Percentiles rank a stretch among this genome's conserved stretches.
These are phyloP conservation scores for Lycium ferocissimum DNA, from an alignment of 257 asterid species.

Conservation along the genomic window DNA sequence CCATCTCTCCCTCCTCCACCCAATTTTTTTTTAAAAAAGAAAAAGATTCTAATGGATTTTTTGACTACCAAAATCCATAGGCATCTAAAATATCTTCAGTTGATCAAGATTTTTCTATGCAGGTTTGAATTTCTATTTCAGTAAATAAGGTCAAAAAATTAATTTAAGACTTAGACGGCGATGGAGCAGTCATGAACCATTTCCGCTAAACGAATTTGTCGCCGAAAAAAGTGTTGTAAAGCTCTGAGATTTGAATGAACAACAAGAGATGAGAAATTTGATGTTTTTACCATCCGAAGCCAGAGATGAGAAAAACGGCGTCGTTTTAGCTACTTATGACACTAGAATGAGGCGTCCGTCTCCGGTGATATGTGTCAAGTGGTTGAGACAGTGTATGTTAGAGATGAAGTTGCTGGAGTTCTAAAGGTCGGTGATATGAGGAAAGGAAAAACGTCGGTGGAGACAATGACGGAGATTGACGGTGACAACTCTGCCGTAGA, in stretches of 20 bases:
- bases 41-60: too few relatives aligned
- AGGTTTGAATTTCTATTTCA: constrained; percentile 44
- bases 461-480: constrained; percentile 48
- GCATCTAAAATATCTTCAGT: not conserved
- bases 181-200: constrained; percentile 36
- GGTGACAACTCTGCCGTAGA: constrained; percentile 36
- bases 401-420: constrained; percentile 58
- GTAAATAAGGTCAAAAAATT: constrained; percentile 43
- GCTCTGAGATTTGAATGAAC: constrained; percentile 71
- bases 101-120: constrained; percentile 53
- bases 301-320: constrained; percentile 49
- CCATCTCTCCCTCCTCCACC: too few relatives aligned
- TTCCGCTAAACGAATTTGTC: constrained; percentile 55
- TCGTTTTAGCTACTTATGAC: constrained; percentile 66
- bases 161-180: constrained; percentile 46
- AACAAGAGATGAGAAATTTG: constrained; percentile 27
- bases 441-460: constrained; percentile 64
- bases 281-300: constrained; percentile 56
- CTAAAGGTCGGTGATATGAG: constrained; percentile 84
- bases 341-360: constrained; percentile 53
- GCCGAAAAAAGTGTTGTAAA: constrained; percentile 74
- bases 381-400: too few relatives aligned
- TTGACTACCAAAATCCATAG: too few relatives aligned
- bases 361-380: too few relatives aligned
- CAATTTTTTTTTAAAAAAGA: too few relatives aligned